Base-by-base conservation (phyloP, 768 basidiomycete species). In the Termitomyces sp. region DNA sequence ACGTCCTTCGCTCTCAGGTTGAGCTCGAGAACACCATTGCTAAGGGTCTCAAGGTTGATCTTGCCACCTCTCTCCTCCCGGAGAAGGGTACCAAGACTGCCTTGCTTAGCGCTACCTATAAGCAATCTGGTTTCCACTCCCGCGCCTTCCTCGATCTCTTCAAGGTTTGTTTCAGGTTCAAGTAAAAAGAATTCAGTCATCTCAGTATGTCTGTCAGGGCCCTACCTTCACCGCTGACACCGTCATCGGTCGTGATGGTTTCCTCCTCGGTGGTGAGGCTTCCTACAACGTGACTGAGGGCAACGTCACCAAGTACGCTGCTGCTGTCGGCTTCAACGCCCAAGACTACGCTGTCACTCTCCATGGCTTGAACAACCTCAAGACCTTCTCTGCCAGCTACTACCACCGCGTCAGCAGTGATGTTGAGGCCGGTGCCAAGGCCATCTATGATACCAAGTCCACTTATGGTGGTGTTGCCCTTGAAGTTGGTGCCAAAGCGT, bases 21-120 rank as follows among this genome's bases (percentile, higher is more conserved):
- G 97, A 99, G 83, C 81, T 98, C 72, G 95, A 98, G 78, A 95
- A 98, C 82, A 88, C 94, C 80, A 85, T 98, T 73, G 94, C 96
- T 69, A 91, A 95, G 80, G 97, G 96, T 64, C 86, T 99, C 81
- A 99, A 99, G 83, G 80, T 99, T 72, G 96, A 98, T 74, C 75
- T 98, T 60, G 81, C 81, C 71, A 89, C 93, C 66, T 83, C 88
- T 47, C 84, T 99, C 67, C 80, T 87, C 67, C 94, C 96, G 50
- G 91, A 92, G 71, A 96, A 94, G 77, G 86, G 87, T 70, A 79
- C 80, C 68, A 98, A 96, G 83, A 83, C 86, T 36, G 94, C 95
- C 57, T 77, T 94, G 69, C 73, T 97, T 69, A 89, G 86, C 70
- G 82, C 91, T 64, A 81, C 84, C 75, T 98, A 94, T 88, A 98